A percentile compares a stretch with the other conserved stretches of the same genome.
Evolutionary conservation across 441 rosid species (phyloP).

Genomic region (Cnidoscolus chayamansa): DNA sequence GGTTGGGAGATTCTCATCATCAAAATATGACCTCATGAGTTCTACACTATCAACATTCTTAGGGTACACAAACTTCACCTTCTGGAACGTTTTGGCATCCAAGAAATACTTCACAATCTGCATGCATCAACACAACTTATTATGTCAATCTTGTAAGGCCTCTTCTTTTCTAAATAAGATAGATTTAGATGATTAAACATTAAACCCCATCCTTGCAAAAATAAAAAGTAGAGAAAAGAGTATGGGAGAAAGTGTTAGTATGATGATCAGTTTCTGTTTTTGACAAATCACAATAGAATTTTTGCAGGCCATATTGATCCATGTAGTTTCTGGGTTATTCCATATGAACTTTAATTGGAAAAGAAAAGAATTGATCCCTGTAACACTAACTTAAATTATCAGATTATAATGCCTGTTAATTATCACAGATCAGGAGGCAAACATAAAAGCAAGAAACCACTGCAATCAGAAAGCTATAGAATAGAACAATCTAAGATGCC

Average conservation of each 20-base stretch:
- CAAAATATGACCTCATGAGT: slow-evolving; percentile 69
- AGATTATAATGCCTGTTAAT: not conserved
- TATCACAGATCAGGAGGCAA: not conserved
- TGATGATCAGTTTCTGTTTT: not conserved
- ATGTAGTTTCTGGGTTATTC: not conserved
- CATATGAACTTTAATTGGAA: not conserved
- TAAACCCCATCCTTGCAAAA: not conserved
- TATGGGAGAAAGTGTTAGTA: not conserved
- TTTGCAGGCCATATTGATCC: not conserved
- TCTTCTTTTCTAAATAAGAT: not conserved
- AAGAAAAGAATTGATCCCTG: not conserved
- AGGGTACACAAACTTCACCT: slow-evolving; percentile 93
- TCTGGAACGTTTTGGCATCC: slow-evolving; percentile 75
- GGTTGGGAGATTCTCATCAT: slow-evolving; percentile 73
- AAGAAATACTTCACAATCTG: slow-evolving; percentile 88
- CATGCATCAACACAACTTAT: not conserved
- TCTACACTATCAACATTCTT: slow-evolving; percentile 78
- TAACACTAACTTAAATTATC: not conserved
- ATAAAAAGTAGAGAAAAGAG: not conserved
- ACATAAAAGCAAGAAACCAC: not conserved
- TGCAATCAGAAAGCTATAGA: not conserved
- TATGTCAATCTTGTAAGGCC: slow-evolving; percentile 2
- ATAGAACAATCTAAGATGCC: not conserved
- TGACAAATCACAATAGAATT: not conserved
- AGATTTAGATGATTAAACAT: not conserved